Evolutionary conservation across 2,329 filamentous ascomycete species (phyloP).

Genomic region (Cadophora gregata): DNA sequence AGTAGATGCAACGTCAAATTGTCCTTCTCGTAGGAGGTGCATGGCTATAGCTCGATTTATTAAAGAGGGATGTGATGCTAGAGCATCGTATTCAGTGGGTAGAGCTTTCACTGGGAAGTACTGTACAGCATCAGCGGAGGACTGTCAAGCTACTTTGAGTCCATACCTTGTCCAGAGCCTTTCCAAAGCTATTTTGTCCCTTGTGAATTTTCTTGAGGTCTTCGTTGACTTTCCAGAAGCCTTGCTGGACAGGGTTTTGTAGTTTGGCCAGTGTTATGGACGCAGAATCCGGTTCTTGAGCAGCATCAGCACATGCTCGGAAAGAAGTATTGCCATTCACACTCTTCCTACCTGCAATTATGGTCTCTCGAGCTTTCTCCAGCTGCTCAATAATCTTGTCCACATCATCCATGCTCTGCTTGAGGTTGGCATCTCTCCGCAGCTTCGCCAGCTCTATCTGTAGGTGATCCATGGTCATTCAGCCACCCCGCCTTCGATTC

Average conservation of each 20-base stretch:
- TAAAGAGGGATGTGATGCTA: slow-evolving; percentile 75
- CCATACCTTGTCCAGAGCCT: slow-evolving; percentile 79
- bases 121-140: slow-evolving; percentile 30
- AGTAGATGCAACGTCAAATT: slow-evolving; percentile 85
- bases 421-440: slow-evolving; percentile 42
- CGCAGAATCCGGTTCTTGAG: slow-evolving; percentile 70
- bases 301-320: slow-evolving; percentile 19
- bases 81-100: slow-evolving; percentile 79
- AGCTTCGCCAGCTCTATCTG: slow-evolving; percentile 43
- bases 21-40: slow-evolving; percentile 93
- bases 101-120: slow-evolving; percentile 60
- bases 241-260: slow-evolving; percentile 82
- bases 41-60: slow-evolving; percentile 95
- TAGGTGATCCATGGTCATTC: slow-evolving; percentile 43
- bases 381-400: slow-evolving; percentile 84
- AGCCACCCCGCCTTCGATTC: slow-evolving; percentile 31
- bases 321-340: not conserved
- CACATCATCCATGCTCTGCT: slow-evolving; percentile 67
- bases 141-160: not conserved
- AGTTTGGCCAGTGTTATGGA: slow-evolving; percentile 80
- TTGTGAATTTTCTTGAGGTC: slow-evolving; percentile 84
- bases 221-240: slow-evolving; percentile 80
- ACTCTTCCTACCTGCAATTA: slow-evolving; percentile 67
- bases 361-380: slow-evolving; percentile 72
- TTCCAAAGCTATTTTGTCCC: slow-evolving; percentile 82